Evolutionary conservation across 2,329 filamentous ascomycete genomes (phyloP), one percentile per base, ranked within the genome.

Genomic region (Calycina herbarum): DNA sequence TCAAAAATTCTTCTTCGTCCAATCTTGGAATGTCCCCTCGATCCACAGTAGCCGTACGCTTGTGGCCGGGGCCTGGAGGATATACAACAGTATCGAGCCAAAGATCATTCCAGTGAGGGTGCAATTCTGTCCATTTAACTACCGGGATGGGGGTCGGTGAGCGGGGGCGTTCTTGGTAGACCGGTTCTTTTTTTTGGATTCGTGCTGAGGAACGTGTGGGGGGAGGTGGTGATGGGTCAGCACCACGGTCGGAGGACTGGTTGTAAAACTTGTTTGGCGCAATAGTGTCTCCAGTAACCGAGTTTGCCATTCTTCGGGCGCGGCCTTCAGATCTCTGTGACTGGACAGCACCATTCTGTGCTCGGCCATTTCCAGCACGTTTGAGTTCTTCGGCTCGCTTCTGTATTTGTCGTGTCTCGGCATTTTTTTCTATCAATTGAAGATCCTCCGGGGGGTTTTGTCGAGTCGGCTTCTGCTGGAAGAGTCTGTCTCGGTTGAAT

Each of bases 1-100:
- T 99, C 56, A 99, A 79, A 66, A 91, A 96, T 71, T 97, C 86
- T 13, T 89, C 91, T 68, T 96, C 91, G 67, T 96, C 89, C 2
- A 99, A 83, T 54, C 92, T 85, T 24, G 83, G 79, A 40, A 98
- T 87, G 73, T 95, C 92, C n/a, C 84, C 81, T 67, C 84, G 87
- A 64, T 91, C 86, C 1, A 95, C 86, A 0, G 84, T 86, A 0
- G 89, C 86, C 15, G 27, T 48, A 6, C 45, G 45, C 67, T 87
- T 83, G 60, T 86, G 85, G 63, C 83, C 85, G 2, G 86, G 86
- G 31, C 78, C 79, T 5, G 78, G 72, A 3, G 87, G 88, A 74
- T 86, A 93, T 1, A 87, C 79, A 1, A 94, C 79, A 1, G 89
- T 84, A 60, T 80, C 81, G 17, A 81, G 61, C 86, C 86, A 89